Conservation (phyloP, 768 basidiomycete genomes). For the Mrakia frigida region DNA sequence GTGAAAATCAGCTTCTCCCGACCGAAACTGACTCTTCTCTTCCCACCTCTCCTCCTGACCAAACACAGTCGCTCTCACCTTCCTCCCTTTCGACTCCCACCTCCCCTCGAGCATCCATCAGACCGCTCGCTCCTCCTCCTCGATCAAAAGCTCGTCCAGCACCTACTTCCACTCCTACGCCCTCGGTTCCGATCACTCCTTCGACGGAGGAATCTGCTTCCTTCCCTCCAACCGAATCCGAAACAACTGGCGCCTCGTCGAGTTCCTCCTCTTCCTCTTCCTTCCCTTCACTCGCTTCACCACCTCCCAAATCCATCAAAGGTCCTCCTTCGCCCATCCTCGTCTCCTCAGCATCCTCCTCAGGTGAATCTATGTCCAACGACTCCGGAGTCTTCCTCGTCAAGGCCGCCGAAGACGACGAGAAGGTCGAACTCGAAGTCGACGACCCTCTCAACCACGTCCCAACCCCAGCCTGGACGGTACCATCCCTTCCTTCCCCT, state of each 20-base stretch:
- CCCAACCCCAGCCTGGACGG: background rate
- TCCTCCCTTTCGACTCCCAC: background rate
- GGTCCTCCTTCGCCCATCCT: background rate
- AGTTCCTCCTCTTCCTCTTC: background rate
- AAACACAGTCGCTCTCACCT: no score
- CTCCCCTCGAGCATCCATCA: background rate
- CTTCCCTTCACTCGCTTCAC: background rate
- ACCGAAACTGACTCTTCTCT: no score
- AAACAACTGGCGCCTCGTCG: background rate
- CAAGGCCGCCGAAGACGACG: background rate
- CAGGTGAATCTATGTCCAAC: background rate
- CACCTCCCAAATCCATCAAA: background rate
- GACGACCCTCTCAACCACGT: background rate
- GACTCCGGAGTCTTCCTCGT: background rate
- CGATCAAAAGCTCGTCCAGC: background rate
- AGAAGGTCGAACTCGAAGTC: background rate
- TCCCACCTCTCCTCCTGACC: no score
- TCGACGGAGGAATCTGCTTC: background rate
- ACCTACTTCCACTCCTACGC: background rate
- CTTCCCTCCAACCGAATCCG: background rate
- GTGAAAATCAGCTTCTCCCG: no score
- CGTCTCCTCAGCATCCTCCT: background rate
- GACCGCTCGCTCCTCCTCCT: no score
- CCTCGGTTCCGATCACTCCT: background rate
- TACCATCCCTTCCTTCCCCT: background rate